Conservation (phyloP, 306 rosid genomes). For the Calophaca sinica region DNA sequence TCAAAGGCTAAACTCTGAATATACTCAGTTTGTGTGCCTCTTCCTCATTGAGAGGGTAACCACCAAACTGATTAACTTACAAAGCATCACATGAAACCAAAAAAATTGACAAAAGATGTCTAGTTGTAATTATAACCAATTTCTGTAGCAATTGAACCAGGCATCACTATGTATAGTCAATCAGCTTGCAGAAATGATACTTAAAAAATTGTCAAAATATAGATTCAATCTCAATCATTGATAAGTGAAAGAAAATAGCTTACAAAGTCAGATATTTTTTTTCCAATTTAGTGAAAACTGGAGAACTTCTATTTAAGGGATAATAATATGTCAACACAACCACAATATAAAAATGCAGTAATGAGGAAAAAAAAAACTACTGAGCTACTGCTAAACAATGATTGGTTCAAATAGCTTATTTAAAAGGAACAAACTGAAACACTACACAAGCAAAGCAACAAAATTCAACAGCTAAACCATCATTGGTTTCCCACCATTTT, state of each 20-base stretch:
- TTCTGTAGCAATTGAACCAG: slow-evolving; percentile 20
- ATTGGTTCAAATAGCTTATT: not conserved
- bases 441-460: slow-evolving; percentile 22
- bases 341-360: not conserved
- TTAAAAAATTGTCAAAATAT: not conserved
- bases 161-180: not conserved
- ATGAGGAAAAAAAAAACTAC: not conserved
- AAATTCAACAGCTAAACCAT: not conserved
- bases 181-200: not conserved
- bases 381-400: slow-evolving; percentile 31
- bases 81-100: not conserved
- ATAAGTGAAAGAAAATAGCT: not conserved
- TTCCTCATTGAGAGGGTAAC: slow-evolving; percentile 11
- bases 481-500: not conserved
- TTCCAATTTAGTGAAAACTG: not conserved
- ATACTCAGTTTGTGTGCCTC: not conserved
- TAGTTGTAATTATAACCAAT: slow-evolving; percentile 28
- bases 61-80: slow-evolving; percentile 6
- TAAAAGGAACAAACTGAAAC: not conserved
- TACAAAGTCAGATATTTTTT: not conserved
- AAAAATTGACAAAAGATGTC: slow-evolving; percentile 14
- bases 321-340: too few species aligned
- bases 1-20: slow-evolving; percentile 23
- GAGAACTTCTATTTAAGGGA: too few species aligned
- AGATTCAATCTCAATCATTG: not conserved